Percentiles rank a stretch among this genome's conserved stretches.
These are phyloP conservation scores for Chaetoceros muelleri DNA, from an alignment of 108 stramenopile genomes.

Conservation along the genomic window DNA sequence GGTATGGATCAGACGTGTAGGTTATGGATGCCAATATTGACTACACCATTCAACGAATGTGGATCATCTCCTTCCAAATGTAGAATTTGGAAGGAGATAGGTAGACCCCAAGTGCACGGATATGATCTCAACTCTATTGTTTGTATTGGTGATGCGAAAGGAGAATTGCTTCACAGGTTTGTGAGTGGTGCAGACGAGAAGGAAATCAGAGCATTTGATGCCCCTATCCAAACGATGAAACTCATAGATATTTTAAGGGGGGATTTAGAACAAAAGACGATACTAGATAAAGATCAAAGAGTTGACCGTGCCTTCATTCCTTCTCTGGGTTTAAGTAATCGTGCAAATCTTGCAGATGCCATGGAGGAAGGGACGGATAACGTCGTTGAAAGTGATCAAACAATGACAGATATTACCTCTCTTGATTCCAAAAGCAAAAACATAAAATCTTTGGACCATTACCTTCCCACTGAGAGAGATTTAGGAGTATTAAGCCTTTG, in stretches of 20 bases:
- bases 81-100: constrained; percentile 60
- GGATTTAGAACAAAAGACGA: constrained; percentile 11
- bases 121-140: constrained; percentile 67
- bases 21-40: constrained; percentile 62
- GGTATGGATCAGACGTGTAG: constrained; percentile 79
- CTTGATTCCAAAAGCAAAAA: constrained; percentile 8
- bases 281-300: constrained; percentile 23
- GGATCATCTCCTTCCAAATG: neutral
- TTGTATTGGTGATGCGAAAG: constrained; percentile 29
- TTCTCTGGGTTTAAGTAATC: constrained; percentile 78
- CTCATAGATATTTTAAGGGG: too few species aligned
- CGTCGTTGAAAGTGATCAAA: neutral
- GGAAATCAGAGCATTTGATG: constrained; percentile 76
- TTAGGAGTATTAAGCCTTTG: constrained; percentile 70
- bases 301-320: constrained; percentile 81
- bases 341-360: constrained; percentile 55
- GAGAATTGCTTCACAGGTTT: constrained; percentile 49
- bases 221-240: constrained; percentile 47
- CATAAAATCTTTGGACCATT: constrained; percentile 9
- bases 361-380: constrained; percentile 32
- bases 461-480: constrained; percentile 71
- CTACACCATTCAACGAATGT: neutral
- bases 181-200: constrained; percentile 86
- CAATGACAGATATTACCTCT: too few species aligned
- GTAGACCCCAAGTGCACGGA: constrained; percentile 83